Evolutionary conservation across 1,284 basidiomycete genomes (phyloP), one percentile per base, ranked within the genome.

Genomic region (Melampsora americana): DNA sequence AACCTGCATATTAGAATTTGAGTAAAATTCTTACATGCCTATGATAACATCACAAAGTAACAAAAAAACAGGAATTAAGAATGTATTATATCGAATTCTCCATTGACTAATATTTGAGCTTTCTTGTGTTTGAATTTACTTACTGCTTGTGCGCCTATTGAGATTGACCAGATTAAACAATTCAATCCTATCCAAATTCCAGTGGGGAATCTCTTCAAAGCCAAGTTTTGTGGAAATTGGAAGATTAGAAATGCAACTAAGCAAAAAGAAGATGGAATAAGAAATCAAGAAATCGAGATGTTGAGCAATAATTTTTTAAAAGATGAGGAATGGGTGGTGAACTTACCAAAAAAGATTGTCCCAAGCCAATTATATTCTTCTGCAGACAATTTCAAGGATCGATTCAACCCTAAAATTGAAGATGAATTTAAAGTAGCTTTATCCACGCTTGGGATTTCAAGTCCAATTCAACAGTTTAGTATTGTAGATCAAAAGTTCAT

Each of bases 361-460:
- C 65, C 42, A 12, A 66, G 42, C 65, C 32, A 66, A 66, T 66
- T 66, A 48, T 66, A 66, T 32, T 66, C 28, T 32, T 46, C 42
- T 16, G 32, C 42, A 26, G 65, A 39, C 18, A 66, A 30, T 20
- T 46, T 20, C 7, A 46, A 23, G 46, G 32, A 42, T 46, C 23
- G 9, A 3, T 26, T 20, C 42, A 66, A 42, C 7, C 65, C 65
- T n/a, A 66, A 26, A 28, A 66, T 66, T 14, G 42, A 23, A 1
- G 65, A 28, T 39, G n/a, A 16, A 20, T 39, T 39, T 20, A 66
- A 59, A 23, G 53, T 28, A 23, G 53, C n/a, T 59, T 59, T 59
- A 28, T 59, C 53, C 53, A 59, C 53, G 14, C 53, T 23, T 18
- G 5, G 1, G 23, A 26, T 11, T 23, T 59, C 11, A 59, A 59